Base-by-base conservation (phyloP, 805 yeast species). In the Jamesozyma hellenica region DNA sequence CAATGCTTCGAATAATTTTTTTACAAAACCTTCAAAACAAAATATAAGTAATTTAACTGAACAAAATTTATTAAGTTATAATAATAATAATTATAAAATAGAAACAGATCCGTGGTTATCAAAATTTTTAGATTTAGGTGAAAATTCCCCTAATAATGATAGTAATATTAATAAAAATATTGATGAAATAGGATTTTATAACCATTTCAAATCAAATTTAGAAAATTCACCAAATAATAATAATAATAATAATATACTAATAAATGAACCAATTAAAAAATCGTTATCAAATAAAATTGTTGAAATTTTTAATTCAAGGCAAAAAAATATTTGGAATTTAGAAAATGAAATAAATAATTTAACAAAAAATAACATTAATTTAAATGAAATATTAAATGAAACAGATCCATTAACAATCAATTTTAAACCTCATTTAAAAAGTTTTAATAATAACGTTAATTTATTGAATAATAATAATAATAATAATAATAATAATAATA, bases 281-380 rank as follows among this genome's bases (percentile, higher is more conserved):
- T n/a, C n/a, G n/a, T n/a, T n/a, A n/a, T n/a, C n/a, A n/a, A 27
- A 39, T 28, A 81, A 79, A 41, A 70, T 80, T 11, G 70, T 80
- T 7, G 70, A 71, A 14, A 63, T 78, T 29, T 80, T 80, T 56
- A 71, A 79, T 49, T 66, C 76, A 1, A 66, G 86, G 46, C 88
- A 81, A 55, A 64, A 74, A 35, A 84, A 78, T 52, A 77, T 53
- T 61, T 79, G 46, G 75, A 38, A 37, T 28, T 32, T 32, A 25
- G 35, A 30, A 35, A 28, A n/a, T n/a, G n/a, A n/a, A n/a, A n/a
- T n/a, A n/a, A n/a, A n/a, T n/a, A n/a, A n/a, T n/a, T n/a, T n/a
- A n/a, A n/a, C n/a, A n/a, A n/a, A n/a, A n/a, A n/a, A n/a, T n/a
- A n/a, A n/a, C n/a, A n/a, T n/a, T n/a, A n/a, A n/a, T n/a, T n/a